phyloP scores from a whole-genome alignment of 495 filamentous ascomycete species.

The Geopyxis carbonaria region DNA sequence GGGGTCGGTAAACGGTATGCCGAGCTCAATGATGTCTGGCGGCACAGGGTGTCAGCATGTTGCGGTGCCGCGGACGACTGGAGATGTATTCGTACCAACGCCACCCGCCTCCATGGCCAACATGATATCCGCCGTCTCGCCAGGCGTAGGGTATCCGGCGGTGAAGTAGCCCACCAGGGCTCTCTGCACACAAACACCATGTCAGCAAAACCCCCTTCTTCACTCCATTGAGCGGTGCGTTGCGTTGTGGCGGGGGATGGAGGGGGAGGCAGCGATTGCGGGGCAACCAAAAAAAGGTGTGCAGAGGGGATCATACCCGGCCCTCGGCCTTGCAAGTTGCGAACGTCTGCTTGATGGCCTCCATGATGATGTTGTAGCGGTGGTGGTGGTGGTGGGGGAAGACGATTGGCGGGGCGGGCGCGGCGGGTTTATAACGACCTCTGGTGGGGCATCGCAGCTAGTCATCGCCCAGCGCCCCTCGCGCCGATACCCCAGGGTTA shows the following conservation, averaged over 20 bases:
- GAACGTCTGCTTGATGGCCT: slow-evolving; percentile 72
- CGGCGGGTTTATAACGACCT: slow-evolving; percentile 2
- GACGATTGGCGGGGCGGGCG: background rate
- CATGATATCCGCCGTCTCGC: slow-evolving; percentile 66
- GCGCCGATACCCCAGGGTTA: background rate
- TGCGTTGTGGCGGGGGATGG: background rate
- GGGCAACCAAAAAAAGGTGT: background rate
- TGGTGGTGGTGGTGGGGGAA: background rate
- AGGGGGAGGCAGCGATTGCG: background rate
- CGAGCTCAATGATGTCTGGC: slow-evolving; percentile 64
- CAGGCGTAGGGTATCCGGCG: slow-evolving; percentile 74
- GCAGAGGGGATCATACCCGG: slow-evolving; percentile 33
- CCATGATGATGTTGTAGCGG: slow-evolving; percentile 29
- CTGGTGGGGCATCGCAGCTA: slow-evolving; percentile 9
- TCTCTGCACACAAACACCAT: slow-evolving; percentile 31
- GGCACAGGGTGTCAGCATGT: slow-evolving; percentile 1
- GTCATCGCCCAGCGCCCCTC: background rate
- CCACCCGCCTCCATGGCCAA: slow-evolving; percentile 85
- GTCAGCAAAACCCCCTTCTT: slow-evolving; percentile 13
- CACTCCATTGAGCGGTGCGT: background rate
- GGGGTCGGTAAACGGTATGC: slow-evolving; percentile 92
- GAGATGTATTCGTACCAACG: slow-evolving; percentile 43
- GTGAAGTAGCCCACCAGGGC: slow-evolving; percentile 94
- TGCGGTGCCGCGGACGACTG: background rate
- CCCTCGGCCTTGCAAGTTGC: slow-evolving; percentile 65